Base-by-base conservation (phyloP, 257 asterid species). In the Solanum pinnatisectum region DNA sequence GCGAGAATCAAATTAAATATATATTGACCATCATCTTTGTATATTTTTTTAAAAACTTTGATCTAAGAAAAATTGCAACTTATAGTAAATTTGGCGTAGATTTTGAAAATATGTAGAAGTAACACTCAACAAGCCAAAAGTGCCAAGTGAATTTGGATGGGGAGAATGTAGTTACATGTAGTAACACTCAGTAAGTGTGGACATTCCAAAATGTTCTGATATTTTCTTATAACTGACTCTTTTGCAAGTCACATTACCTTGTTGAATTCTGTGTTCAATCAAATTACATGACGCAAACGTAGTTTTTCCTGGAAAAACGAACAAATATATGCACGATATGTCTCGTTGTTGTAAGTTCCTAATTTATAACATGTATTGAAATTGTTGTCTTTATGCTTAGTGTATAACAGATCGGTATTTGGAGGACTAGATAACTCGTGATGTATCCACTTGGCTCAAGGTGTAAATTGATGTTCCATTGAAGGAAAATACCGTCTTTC, bases 261-360 rank as follows among this genome's bases (percentile, higher is more conserved):
- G 23, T 52, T 18, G 63, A 18, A 20, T 5, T 16, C 23, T 52
- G 63, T 52, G n/a, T 52, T 52, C 10, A 52, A 52, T 52, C 10
- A 52, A 52, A 52, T 52, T 52, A 6, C 63, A 52, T 52, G 63
- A 1, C 52, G 16, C 52, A 44, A 44, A 44, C 1, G 52, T 44
- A 44, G 16, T 44, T 4, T 44, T 44, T 42, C 52, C 15, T 44
- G 52, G 0, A 44, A 44, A 44, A 44, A 44, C 0, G 52, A 44
- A 44, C 6, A 0, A 44, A 11, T 44, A 12, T 44, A 0, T 11
- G 52, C 52, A 0, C 0, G 52, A 44, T 12, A 44, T 44, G 52
- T 44, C 52, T 44, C 0, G 52, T 44, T 44, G 52, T 44, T 44
- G 52, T 12, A 44, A 44, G 52, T 44, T 44, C 52, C 0, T 44